A percentile compares a stretch with the other conserved stretches of the same genome.
Evolutionary conservation across 805 yeast genomes (phyloP).

Genomic region (Scheffersomyces amazonensis): DNA sequence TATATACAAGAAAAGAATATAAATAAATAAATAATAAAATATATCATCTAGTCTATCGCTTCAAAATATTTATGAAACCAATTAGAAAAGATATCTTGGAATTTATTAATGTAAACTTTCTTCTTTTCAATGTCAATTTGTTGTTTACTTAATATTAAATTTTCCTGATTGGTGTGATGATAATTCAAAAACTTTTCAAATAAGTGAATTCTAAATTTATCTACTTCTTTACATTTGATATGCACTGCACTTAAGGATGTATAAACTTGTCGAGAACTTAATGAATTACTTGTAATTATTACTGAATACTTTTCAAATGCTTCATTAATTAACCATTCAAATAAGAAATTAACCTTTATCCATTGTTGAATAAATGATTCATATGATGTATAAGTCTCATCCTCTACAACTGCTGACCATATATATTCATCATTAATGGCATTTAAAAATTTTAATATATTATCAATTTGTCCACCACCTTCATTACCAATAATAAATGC

Average conservation of each 20-base stretch:
- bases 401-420: constrained; percentile 12
- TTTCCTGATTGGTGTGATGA: constrained; percentile 1
- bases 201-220: constrained; percentile 1
- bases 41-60: too few species aligned
- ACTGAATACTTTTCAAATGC: constrained; percentile 2
- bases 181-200: background rate
- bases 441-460: background rate
- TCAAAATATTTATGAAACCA: background rate
- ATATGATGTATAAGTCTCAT: constrained; percentile 14
- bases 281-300: constrained; percentile 2
- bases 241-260: background rate
- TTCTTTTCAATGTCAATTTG: background rate
- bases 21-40: too few species aligned
- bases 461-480: background rate
- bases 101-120: background rate
- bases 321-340: constrained; percentile 19
- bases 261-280: background rate
- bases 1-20: too few species aligned
- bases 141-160: constrained; percentile 1
- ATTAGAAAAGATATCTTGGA: background rate
- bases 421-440: constrained; percentile 1
- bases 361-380: constrained; percentile 20
- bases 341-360: constrained; percentile 20
- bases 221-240: background rate
- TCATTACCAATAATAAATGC: constrained; percentile 1